These are phyloP conservation scores for Aspergillus bridgeri DNA, from an alignment of 495 filamentous ascomycete genomes.

Conservation along the genomic window DNA sequence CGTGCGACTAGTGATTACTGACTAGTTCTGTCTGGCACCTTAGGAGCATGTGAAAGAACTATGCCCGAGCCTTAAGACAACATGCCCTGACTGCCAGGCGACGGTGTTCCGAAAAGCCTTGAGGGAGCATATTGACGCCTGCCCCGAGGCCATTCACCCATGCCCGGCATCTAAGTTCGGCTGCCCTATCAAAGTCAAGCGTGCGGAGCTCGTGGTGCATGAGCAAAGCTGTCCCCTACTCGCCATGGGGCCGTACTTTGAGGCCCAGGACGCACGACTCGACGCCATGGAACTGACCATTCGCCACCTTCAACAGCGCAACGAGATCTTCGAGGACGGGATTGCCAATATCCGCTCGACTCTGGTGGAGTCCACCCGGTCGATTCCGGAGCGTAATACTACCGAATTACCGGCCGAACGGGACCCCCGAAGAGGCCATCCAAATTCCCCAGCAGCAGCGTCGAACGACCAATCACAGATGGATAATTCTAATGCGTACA, in stretches of 20 bases:
- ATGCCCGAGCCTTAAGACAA: slow-evolving; percentile 48
- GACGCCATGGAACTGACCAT: slow-evolving; percentile 55
- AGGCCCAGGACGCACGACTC: slow-evolving; percentile 53
- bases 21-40: neutral
- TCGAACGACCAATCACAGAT: slow-evolving; percentile 9
- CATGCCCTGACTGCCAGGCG: slow-evolving; percentile 52
- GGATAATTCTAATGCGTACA: slow-evolving; percentile 24
- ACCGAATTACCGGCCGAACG: slow-evolving; percentile 1
- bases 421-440: neutral
- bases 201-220: slow-evolving; percentile 50
- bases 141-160: slow-evolving; percentile 49
- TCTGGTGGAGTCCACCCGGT: slow-evolving; percentile 34
- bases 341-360: slow-evolving; percentile 47
- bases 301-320: slow-evolving; percentile 53
- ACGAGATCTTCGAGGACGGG: slow-evolving; percentile 57
- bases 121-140: slow-evolving; percentile 47
- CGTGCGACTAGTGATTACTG: slow-evolving; percentile 2
- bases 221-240: slow-evolving; percentile 54
- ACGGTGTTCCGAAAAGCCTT: slow-evolving; percentile 48
- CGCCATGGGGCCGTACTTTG: slow-evolving; percentile 55
- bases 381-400: slow-evolving; percentile 9
- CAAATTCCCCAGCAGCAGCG: neutral
- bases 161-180: slow-evolving; percentile 57
- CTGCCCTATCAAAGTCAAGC: slow-evolving; percentile 50
- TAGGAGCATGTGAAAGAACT: slow-evolving; percentile 47